Evolutionary conservation across 768 basidiomycete genomes (phyloP), one percentile per base, ranked within the genome.

Genomic region (Rhizopogon salebrosus): DNA sequence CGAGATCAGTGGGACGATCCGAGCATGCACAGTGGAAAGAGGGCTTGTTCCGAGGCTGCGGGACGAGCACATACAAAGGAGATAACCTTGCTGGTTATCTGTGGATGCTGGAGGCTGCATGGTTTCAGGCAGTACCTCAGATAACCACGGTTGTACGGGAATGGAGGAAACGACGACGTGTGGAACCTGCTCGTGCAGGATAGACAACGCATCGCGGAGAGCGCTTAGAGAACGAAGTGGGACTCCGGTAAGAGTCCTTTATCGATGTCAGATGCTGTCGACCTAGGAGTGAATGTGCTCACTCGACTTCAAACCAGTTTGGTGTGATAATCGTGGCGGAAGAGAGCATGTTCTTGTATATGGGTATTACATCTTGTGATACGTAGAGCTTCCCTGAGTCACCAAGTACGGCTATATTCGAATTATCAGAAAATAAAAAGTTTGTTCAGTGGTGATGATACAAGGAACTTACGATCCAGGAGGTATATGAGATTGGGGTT

Each of bases 241-340:
- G 34, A 80, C 74, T 26, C 83, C 80, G 0, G 95, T 92, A 16
- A 99, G 75, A 3, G 85, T 74, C 71, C 94, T 98, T 57, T 4
- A 48, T 53, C 51, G n/a, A 22, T 48, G 27, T 35, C 18, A 27
- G 24, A 52, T 36, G 54, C 23, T 52, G 43, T 38, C 24, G 26
- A 20, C 18, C 24, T 8, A 9, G 14, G 23, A 39, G 5, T 39
- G 50, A 40, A 24, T 14, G n/a, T 37, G 55, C 63, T 67, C 65
- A 95, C 93, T 98, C 95, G 56, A 88, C 89, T 74, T 99, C 97
- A 61, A 94, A 99, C 83, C 94, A 97, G 64, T 99, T 99, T 0
- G 97, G 97, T 0, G 97, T 93, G 58, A 98, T 98, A 43, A 98
- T 84, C 0, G 90, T 90, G 3, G 97, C 87, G n/a, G 84, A 71